Evolutionary conservation across 148 eudicot genomes (phyloP), one percentile per base, ranked within the genome.

Genomic region (Amaranthus cruentus): DNA sequence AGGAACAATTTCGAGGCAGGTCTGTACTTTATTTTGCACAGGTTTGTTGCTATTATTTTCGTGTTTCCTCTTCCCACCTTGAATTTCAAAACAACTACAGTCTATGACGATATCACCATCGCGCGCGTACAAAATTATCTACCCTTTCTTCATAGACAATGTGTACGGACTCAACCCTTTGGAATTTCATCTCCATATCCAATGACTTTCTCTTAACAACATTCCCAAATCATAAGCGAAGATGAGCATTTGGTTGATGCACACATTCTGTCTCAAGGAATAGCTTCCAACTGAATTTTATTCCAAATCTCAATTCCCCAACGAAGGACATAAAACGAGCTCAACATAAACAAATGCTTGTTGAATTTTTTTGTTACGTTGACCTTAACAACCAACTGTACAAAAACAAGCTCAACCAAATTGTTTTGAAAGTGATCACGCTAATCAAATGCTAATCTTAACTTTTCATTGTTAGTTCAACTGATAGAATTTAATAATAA

Each of bases 91-190:
- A 68, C 55, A 18, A 53, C 63, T 72, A 83, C 91, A 94, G 98
- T 94, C 54, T 94, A 89, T 79, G 98, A 18, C 18, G 18, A 94
- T 75, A 76, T 94, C n/a, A 89, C 96, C 69, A 91, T 94, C 47
- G 98, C 86, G 18, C 91, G 91, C 87, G 18, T 18, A 18, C 18
- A 87, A 89, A 77, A 82, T 85, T 74, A 76, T 80, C 2, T 87
- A 91, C 82, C 98, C 98, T 42, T 73, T 85, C 64, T 91, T 95
- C 85, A 67, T 91, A 82, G 98, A 95, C 84, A 95, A 95, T 66
- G 96, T 87, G 42, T 88, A 87, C 51, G 97, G 98, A 50, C 76
- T 90, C 13, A 87, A 87, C 76, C 98, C 98, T 53, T 81, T 90
- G 7, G 96, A 95, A 85, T 97, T 95, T 68, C 98, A 95, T 74